phyloP scores from a whole-genome alignment of 768 basidiomycete genomes.

The Panaeolus papilionaceus region DNA sequence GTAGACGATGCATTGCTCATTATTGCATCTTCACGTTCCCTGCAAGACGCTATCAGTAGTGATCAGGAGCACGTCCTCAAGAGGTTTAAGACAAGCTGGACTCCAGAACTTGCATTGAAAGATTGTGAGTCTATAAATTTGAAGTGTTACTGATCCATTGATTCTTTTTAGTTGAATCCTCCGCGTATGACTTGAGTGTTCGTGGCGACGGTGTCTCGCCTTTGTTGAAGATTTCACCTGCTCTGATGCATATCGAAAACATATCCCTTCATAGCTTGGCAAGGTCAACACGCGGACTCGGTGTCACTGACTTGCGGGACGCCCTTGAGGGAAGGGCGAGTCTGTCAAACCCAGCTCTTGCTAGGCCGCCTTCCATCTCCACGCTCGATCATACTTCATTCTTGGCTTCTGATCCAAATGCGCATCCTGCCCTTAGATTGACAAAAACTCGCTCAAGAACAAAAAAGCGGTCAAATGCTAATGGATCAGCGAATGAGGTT shows the following conservation, averaged over 20 bases:
- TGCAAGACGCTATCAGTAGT: slow-evolving; percentile 70
- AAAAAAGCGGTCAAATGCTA: slow-evolving; percentile 54
- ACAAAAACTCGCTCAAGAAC: slow-evolving; percentile 62
- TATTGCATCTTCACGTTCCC: slow-evolving; percentile 55
- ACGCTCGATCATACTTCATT: slow-evolving; percentile 75
- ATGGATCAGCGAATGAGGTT: slow-evolving; percentile 68
- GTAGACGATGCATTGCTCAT: slow-evolving; percentile 50
- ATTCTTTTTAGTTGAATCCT: slow-evolving; percentile 27
- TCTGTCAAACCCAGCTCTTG: slow-evolving; percentile 79
- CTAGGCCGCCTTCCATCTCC: slow-evolving; percentile 73
- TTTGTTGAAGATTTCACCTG: slow-evolving; percentile 81
- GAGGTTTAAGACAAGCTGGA: slow-evolving; percentile 69
- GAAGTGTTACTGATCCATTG: neutral
- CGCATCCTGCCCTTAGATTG: slow-evolving; percentile 43
- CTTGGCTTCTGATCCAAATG: slow-evolving; percentile 35
- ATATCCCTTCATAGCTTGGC: slow-evolving; percentile 86
- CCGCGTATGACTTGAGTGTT: slow-evolving; percentile 55
- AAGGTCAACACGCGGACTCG: slow-evolving; percentile 79
- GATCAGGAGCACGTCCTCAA: slow-evolving; percentile 61
- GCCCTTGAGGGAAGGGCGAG: slow-evolving; percentile 87
- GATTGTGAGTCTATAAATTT: slow-evolving; percentile 62
- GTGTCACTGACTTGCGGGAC: slow-evolving; percentile 87
- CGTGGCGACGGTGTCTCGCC: slow-evolving; percentile 76
- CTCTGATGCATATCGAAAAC: slow-evolving; percentile 91
- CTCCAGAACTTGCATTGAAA: slow-evolving; percentile 72